phyloP scores from a whole-genome alignment of 352 stramenopile species.

The Pythium folliculosum region DNA sequence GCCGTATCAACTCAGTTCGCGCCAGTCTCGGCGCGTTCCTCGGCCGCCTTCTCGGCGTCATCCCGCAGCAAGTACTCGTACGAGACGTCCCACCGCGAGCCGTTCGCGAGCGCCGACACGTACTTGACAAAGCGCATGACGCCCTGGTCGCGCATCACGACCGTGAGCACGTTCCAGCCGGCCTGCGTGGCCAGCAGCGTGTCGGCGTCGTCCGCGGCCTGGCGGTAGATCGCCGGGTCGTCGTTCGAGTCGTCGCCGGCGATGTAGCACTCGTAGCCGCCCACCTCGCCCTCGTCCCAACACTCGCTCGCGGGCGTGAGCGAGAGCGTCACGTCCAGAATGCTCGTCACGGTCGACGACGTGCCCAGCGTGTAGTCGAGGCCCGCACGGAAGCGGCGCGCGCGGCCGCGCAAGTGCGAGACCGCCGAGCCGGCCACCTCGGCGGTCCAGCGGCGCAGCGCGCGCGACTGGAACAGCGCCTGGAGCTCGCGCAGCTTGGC shows the following conservation, averaged over 20 bases:
- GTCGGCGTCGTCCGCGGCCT: conserved; percentile 66
- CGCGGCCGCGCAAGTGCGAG: conserved; percentile 44
- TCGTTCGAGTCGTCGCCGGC: conserved; percentile 80
- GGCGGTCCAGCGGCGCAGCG: conserved; percentile 57
- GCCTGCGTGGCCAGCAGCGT: conserved; percentile 87
- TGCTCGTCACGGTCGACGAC: conserved; percentile 51
- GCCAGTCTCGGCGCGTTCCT: too few species aligned
- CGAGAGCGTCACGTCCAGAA: conserved; percentile 38
- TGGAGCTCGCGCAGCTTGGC: conserved; percentile 30
- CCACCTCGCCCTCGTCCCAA: conserved; percentile 36
- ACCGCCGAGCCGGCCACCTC: conserved; percentile 46
- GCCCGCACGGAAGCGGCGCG: conserved; percentile 86
- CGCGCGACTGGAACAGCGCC: conserved; percentile 56
- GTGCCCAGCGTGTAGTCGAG: conserved; percentile 91
- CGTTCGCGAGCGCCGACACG: conserved; percentile 73
- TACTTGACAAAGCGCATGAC: conserved; percentile 95
- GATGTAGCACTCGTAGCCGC: conserved; percentile 92
- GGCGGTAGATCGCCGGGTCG: conserved; percentile 41
- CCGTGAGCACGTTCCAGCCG: conserved; percentile 85
- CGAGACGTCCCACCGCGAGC: conserved; percentile 87
- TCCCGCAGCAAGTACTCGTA: conserved; percentile 41
- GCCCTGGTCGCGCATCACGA: conserved; percentile 88
- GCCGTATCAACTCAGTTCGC: too few species aligned
- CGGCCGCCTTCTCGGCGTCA: not conserved
- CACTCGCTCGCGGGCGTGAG: conserved; percentile 41